Evolutionary conservation across 2,329 filamentous ascomycete species (phyloP), one percentile per base, ranked within the genome.

Genomic region (Ophiostoma sp.): DNA sequence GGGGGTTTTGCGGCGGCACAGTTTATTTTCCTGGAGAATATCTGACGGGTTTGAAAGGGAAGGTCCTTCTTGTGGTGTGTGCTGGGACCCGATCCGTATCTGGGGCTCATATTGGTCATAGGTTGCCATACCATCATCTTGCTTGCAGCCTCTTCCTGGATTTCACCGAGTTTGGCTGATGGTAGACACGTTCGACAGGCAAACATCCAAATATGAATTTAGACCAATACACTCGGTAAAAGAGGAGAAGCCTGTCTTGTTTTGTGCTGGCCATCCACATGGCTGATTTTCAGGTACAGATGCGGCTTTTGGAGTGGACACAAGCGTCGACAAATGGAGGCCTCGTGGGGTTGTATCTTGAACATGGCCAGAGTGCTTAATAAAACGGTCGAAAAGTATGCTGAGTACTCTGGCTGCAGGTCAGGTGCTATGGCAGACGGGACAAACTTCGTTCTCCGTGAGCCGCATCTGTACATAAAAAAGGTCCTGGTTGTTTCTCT

Each of bases 271-370:
- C 57, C 63, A 50, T 66, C 72, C 74, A 72, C 72, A 73, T 75
- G 72, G 70, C 73, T 5, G 72, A 71, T 74, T 73, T 75, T 74
- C 72, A 75, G 72, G 74, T 55, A 74, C 57, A 17, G 25, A 9
- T 9, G 8, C 63, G 42, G 25, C n/a, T 36, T 45, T 28, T 42
- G 50, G 11, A 28, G 4, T n/a, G 70, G 39, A 42, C 55, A 63
- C 70, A 63, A 52, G 57, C 55, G 55, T 71, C 36, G 22, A 57
- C 68, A 31, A 12, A 45, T 19, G 57, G 57, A 11, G 57, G 31
- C 31, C 57, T 33, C 33, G 33, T 22, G 31, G 12, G n/a, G 31
- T 63, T 63, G 28, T n/a, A 52, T 52, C 17, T 63, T 11, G 2
- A 36, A 59, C 31, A 17, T 22, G 57, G 5, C 15, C 31, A 61